phyloP scores from a whole-genome alignment of 1,284 basidiomycete species.

The Hypsizygus ulmarius region DNA sequence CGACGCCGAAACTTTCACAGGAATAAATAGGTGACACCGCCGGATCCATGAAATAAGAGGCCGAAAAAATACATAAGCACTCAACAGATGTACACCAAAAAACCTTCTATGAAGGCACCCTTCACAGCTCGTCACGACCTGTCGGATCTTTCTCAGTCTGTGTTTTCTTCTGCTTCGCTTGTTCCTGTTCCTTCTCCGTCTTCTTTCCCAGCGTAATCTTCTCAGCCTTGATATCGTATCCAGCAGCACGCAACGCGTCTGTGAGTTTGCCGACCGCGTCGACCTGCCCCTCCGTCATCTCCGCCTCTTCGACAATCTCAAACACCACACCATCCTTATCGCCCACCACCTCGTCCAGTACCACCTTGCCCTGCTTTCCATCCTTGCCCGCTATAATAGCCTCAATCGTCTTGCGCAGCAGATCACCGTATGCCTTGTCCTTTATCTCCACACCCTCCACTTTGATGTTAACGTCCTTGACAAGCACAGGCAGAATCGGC shows the following conservation, averaged over 20 bases:
- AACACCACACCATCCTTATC: constrained; percentile 56
- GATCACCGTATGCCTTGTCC: constrained; percentile 32
- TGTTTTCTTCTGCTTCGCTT: constrained; percentile 16
- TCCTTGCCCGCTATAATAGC: constrained; percentile 39
- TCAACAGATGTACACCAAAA: not conserved
- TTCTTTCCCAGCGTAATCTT: constrained; percentile 14
- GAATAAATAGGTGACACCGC: no score
- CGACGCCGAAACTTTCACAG: no score
- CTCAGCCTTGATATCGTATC: constrained; percentile 36
- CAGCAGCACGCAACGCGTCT: constrained; percentile 41
- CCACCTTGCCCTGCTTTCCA: constrained; percentile 32
- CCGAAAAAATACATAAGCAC: constrained; percentile 1
- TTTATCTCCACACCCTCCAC: constrained; percentile 21
- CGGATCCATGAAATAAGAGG: no score
- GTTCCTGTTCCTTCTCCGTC: constrained; percentile 15
- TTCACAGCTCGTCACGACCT: constrained; percentile 21
- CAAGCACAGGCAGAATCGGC: constrained; percentile 46
- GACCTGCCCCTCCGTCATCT: constrained; percentile 32
- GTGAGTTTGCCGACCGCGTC: constrained; percentile 33
- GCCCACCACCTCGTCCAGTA: constrained; percentile 35
- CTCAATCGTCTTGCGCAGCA: constrained; percentile 41
- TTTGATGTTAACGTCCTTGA: constrained; percentile 22
- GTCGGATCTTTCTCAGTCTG: constrained; percentile 10
- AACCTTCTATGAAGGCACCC: constrained; percentile 1
- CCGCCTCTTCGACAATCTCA: constrained; percentile 52